These are phyloP conservation scores for Ganoderma lingzhi DNA, from an alignment of 1,284 basidiomycete genomes.

Conservation along the genomic window DNA sequence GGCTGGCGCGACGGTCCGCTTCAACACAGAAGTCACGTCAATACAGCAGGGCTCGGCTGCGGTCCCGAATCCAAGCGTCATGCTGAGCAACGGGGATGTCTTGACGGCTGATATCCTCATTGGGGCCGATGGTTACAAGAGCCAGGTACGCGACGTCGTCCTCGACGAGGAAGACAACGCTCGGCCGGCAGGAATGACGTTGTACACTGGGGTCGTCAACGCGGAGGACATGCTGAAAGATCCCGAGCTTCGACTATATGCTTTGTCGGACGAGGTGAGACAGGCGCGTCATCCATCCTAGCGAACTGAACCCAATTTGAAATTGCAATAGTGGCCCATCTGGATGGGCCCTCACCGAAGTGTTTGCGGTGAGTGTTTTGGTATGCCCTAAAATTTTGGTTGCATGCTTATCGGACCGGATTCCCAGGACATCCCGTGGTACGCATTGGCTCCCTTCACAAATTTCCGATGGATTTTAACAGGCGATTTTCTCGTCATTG, in stretches of 20 bases:
- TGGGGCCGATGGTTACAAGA: constrained; percentile 50
- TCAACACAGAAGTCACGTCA: constrained; percentile 46
- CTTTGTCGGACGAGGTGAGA: constrained; percentile 31
- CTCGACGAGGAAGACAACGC: constrained; percentile 30
- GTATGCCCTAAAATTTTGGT: background rate
- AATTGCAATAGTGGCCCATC: constrained; percentile 31
- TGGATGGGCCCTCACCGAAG: constrained; percentile 37
- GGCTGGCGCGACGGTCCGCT: constrained; percentile 51
- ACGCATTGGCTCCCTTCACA: constrained; percentile 16
- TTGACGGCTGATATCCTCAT: constrained; percentile 50
- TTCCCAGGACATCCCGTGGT: constrained; percentile 38
- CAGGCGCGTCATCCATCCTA: background rate
- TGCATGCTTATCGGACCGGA: constrained; percentile 11
- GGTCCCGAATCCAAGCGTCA: constrained; percentile 40
- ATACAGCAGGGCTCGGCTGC: constrained; percentile 38
- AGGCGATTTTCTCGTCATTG: background rate
- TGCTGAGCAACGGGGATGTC: constrained; percentile 46
- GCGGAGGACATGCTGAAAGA: constrained; percentile 35
- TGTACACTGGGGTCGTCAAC: constrained; percentile 33
- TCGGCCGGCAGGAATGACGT: constrained; percentile 27
- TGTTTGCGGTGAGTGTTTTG: constrained; percentile 33
- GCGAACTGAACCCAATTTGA: background rate
- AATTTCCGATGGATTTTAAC: constrained; percentile 1
- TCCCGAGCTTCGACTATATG: constrained; percentile 28
- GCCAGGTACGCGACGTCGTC: constrained; percentile 41